Evolutionary conservation across 2,329 filamentous ascomycete genomes (phyloP), one percentile per base, ranked within the genome.

Genomic region (Monosporascus sp.): DNA sequence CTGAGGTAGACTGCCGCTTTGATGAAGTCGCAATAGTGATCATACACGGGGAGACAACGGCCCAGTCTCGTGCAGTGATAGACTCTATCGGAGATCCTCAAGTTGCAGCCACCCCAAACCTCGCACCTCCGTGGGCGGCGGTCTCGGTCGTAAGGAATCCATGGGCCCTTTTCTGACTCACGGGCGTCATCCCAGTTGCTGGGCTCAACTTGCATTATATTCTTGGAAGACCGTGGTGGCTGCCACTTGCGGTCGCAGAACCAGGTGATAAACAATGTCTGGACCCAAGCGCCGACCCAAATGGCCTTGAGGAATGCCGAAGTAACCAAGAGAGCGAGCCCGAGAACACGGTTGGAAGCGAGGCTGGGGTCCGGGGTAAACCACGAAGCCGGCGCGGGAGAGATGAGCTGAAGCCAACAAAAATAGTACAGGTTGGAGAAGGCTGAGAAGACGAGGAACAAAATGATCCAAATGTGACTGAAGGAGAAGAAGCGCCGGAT

Each of bases 21-120:
- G 5, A 57, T 20, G 43, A 48, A 57, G 3, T 24, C 14, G 27
- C 58, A 60, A 20, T 48, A 60, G 41, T 60, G 56, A 39, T 60
- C 55, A 44, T 57, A 58, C 0, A 60, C 37, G 1, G 58, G 56
- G n/a, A 58, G 48, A 45, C 56, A 58, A 17, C 48, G 51, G 6
- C 37, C 37, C 5, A 53, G 41, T 11, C 2, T 20, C 5, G 11
- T 20, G 27, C 54, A 57, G 47, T 58, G 58, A 49, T 58, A 60
- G 27, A 52, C 56, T 41, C 22, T 52, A 47, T 60, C 56, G 14
- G 54, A 41, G 5, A 54, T 37, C 22, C 49, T 45, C 48, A 48
- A 51, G 8, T 9, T 37, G 24, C 54, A 56, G 9, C 47, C 52
- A n/a, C 20, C 20, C 17, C 43, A 48, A 11, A 11, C 3, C 27